Evolutionary conservation across 2,329 filamentous ascomycete genomes (phyloP).

Genomic region (Diatrype stigma): DNA sequence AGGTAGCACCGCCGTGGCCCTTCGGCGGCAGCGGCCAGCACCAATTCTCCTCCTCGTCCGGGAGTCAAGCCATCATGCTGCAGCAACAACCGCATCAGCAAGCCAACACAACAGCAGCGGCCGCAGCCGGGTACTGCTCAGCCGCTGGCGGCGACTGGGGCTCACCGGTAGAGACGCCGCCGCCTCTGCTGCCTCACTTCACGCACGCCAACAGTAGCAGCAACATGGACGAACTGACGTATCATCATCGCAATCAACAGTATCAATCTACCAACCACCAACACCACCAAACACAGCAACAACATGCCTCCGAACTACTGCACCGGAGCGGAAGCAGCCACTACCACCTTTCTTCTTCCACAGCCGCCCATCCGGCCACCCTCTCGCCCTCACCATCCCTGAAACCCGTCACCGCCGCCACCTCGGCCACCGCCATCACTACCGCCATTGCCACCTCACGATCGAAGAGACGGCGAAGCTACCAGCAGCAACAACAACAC

Average conservation of each 20-base stretch:
- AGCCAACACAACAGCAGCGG: too few species aligned
- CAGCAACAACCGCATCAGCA: too few species aligned
- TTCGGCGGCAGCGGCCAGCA: too few species aligned
- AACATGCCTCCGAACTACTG: too few species aligned
- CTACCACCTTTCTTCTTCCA: background rate
- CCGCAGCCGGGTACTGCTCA: background rate
- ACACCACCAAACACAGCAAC: too few species aligned
- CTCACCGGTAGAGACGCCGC: background rate
- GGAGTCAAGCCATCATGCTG: background rate
- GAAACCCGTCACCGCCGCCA: background rate
- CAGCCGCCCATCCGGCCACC: background rate
- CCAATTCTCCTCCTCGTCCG: background rate
- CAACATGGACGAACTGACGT: too few species aligned
- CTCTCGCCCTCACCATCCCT: background rate
- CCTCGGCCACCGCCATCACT: background rate
- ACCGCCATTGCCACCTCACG: conserved; percentile 5
- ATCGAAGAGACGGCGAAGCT: background rate
- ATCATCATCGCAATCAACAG: too few species aligned
- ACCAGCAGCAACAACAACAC: too few species aligned
- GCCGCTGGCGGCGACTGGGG: background rate
- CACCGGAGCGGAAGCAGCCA: background rate
- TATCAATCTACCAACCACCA: background rate
- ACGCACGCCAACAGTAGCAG: background rate
- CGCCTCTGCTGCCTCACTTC: background rate
- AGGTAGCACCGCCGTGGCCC: background rate